Percentiles rank a stretch among this genome's conserved stretches.
Evolutionary conservation across 2,329 filamentous ascomycete genomes (phyloP).

Genomic region (Pseudogymnoascus sp.): DNA sequence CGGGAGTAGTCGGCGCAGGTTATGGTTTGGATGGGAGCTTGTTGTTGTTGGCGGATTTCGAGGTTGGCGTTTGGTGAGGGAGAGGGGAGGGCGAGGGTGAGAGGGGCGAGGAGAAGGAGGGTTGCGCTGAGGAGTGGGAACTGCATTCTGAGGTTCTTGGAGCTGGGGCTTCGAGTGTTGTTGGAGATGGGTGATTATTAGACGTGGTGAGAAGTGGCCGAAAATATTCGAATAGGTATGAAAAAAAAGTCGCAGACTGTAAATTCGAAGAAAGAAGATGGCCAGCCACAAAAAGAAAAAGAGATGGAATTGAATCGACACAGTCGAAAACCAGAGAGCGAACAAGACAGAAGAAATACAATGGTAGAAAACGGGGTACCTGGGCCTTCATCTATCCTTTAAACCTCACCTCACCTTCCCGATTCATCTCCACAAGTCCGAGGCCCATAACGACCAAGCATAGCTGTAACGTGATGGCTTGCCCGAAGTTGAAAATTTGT

Average conservation of each 20-base stretch:
- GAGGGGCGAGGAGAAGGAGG: conserved; percentile 5
- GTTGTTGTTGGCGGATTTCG: background rate
- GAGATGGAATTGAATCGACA: conserved; percentile 9
- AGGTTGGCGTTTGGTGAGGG: background rate
- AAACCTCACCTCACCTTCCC: background rate
- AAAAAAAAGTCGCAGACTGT: background rate
- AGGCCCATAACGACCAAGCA: background rate
- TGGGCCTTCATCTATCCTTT: background rate
- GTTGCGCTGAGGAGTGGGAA: background rate
- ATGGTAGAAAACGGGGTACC: background rate
- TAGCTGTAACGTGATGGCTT: conserved; percentile 3
- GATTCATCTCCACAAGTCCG: background rate
- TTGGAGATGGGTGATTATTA: background rate
- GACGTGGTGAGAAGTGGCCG: background rate
- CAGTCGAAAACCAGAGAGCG: background rate
- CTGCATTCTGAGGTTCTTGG: conserved; percentile 6
- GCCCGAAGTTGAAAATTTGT: background rate
- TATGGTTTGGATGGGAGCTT: background rate
- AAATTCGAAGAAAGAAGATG: conserved; percentile 8
- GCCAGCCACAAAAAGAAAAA: conserved; percentile 12
- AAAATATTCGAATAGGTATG: background rate
- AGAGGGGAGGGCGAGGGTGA: background rate
- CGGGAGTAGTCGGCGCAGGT: conserved; percentile 35
- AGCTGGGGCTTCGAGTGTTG: background rate
- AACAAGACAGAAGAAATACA: background rate